Conservation (phyloP, 176 grass and related monocot species). For the Poa annua region DNA sequence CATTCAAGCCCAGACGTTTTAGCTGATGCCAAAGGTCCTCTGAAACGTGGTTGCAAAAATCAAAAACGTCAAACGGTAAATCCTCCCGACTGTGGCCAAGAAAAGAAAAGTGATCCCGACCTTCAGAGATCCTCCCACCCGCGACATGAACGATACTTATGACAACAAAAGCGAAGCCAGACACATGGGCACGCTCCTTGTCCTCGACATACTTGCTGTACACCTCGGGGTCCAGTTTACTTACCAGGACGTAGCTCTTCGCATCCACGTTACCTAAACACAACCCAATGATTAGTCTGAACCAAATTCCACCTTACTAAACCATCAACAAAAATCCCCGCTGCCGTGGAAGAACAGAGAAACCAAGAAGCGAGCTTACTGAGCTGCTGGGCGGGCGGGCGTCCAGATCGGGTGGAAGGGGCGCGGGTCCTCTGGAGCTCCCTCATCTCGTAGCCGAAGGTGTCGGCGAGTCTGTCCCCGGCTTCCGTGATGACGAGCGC, state of each 20-base stretch:
- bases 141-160: constrained; percentile 70
- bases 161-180: constrained; percentile 75
- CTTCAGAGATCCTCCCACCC: constrained; percentile 75
- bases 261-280: constrained; percentile 55
- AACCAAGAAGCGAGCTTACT: constrained; percentile 28
- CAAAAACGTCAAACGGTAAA: background rate
- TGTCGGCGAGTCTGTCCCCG: constrained; percentile 58
- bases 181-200: constrained; percentile 60
- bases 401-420: constrained; percentile 54
- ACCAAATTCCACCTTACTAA: background rate
- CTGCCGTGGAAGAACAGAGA: too few species aligned
- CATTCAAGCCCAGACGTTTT: constrained; percentile 66
- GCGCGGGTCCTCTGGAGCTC: constrained; percentile 75
- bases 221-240: constrained; percentile 56
- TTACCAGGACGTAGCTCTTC: constrained; percentile 81
- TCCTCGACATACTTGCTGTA: constrained; percentile 71
- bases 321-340: background rate
- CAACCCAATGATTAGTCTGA: constrained; percentile 1
- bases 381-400: constrained; percentile 54
- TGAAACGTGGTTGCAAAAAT: constrained; percentile 31
- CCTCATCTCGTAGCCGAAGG: constrained; percentile 90
- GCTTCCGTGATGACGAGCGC: constrained; percentile 83
- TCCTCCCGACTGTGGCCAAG: background rate
- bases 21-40: constrained; percentile 94
- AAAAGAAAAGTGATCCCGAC: constrained; percentile 35